A percentile compares a stretch with the other conserved stretches of the same genome.
Evolutionary conservation across 768 basidiomycete species (phyloP).

Genomic region (Boletus coccyginus): DNA sequence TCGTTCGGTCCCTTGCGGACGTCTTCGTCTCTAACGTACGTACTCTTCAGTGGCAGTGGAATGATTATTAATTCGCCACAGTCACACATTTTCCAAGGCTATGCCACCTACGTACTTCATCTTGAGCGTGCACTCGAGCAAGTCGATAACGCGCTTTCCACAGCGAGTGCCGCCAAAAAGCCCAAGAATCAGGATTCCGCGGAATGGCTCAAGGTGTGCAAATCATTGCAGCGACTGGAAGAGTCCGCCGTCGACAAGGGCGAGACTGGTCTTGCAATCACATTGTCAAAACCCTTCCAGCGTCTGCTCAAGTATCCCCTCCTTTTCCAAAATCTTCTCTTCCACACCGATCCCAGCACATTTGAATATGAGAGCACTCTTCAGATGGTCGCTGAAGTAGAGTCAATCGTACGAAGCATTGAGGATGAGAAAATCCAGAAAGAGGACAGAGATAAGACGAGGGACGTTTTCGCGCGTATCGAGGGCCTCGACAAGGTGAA

Average conservation of each 20-base stretch:
- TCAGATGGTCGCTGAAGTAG: slow-evolving; percentile 96
- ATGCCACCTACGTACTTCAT: slow-evolving; percentile 92
- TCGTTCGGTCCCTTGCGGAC: slow-evolving; percentile 90
- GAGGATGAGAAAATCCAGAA: slow-evolving; percentile 98
- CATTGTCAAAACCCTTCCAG: slow-evolving; percentile 96
- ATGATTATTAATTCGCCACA: slow-evolving; percentile 34
- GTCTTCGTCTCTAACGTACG: slow-evolving; percentile 93
- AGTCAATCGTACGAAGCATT: slow-evolving; percentile 92
- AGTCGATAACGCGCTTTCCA: slow-evolving; percentile 74
- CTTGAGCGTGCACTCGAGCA: slow-evolving; percentile 87
- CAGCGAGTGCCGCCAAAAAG: slow-evolving; percentile 62
- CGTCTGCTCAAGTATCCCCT: slow-evolving; percentile 95
- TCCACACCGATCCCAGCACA: slow-evolving; percentile 95
- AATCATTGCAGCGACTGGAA: slow-evolving; percentile 74
- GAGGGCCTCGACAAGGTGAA: slow-evolving; percentile 94
- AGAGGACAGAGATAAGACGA: slow-evolving; percentile 92
- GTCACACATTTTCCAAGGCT: slow-evolving; percentile 93
- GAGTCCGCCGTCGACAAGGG: slow-evolving; percentile 78
- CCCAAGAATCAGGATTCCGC: slow-evolving; percentile 79
- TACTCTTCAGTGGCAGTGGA: slow-evolving; percentile 16
- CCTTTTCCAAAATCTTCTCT: slow-evolving; percentile 95
- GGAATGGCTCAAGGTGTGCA: slow-evolving; percentile 77
- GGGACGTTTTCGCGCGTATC: slow-evolving; percentile 94
- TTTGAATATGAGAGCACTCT: slow-evolving; percentile 96
- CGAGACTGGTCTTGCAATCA: slow-evolving; percentile 93